A percentile compares a stretch with the other conserved stretches of the same genome.
phyloP scores from a whole-genome alignment of 345 rosid genomes.

The Acer negundo region DNA sequence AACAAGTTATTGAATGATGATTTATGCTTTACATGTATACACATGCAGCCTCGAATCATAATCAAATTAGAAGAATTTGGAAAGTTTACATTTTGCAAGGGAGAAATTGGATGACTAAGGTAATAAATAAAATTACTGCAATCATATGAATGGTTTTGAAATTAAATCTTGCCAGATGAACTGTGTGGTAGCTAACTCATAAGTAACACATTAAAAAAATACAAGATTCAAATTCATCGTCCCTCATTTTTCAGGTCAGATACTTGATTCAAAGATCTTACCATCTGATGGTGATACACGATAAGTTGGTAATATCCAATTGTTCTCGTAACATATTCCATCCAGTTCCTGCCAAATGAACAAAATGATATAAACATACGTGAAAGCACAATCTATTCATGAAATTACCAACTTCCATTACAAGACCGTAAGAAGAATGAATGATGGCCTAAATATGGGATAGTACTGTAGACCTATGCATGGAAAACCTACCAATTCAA shows the following conservation, averaged over 20 bases:
- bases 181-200: not conserved
- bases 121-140: not conserved
- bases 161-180: not conserved
- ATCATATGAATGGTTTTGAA: not conserved
- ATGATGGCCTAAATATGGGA: not conserved
- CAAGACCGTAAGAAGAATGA: not conserved
- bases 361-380: not conserved
- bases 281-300: conserved; percentile 49
- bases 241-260: too few relatives aligned
- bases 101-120: not conserved
- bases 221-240: not conserved
- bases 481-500: not conserved
- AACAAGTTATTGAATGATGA: too few relatives aligned
- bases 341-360: conserved; percentile 59
- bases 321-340: conserved; percentile 45
- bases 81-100: not conserved
- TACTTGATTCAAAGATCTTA: conserved; percentile 36
- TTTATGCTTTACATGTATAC: not conserved
- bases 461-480: not conserved
- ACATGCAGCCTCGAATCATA: not conserved
- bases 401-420: not conserved
- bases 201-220: not conserved
- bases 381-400: not conserved
- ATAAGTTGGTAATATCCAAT: conserved; percentile 69
- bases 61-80: too few relatives aligned